phyloP scores from a whole-genome alignment of 306 rosid genomes.

The Lagenaria siceraria region DNA sequence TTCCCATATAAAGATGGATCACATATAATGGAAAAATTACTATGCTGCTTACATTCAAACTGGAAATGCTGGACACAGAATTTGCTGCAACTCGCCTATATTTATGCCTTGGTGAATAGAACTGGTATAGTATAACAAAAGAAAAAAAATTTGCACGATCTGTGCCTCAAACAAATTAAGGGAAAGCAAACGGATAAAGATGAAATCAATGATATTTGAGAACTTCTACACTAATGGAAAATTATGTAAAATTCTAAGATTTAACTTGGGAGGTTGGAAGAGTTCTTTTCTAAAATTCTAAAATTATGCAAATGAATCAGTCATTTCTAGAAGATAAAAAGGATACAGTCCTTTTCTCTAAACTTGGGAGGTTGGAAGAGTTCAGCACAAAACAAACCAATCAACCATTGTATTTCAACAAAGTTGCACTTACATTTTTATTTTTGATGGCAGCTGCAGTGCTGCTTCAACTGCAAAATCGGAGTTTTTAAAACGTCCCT shows the following conservation, averaged over 20 bases:
- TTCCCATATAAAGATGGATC: slow-evolving; percentile 4
- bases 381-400: slow-evolving; percentile 6
- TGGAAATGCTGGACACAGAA: slow-evolving; percentile 46
- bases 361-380: neutral
- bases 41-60: slow-evolving; percentile 59
- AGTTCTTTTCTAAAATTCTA: too few relatives aligned
- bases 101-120: slow-evolving; percentile 93
- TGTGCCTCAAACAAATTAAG: neutral
- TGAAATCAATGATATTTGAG: neutral
- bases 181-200: neutral
- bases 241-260: neutral
- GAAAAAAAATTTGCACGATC: neutral
- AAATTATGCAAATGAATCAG: neutral
- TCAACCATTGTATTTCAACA: slow-evolving; percentile 20
- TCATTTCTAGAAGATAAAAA: neutral
- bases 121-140: slow-evolving; percentile 4
- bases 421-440: slow-evolving; percentile 17
- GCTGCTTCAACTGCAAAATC: slow-evolving; percentile 11
- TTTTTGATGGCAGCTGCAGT: slow-evolving; percentile 7
- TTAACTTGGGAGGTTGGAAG: too few relatives aligned
- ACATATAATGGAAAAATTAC: slow-evolving; percentile 9
- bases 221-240: neutral
- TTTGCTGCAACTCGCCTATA: slow-evolving; percentile 59
- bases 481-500: slow-evolving; percentile 20
- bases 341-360: neutral